Evolutionary conservation across 2,329 filamentous ascomycete genomes (phyloP).

Genomic region (Colletotrichum caudatum): DNA sequence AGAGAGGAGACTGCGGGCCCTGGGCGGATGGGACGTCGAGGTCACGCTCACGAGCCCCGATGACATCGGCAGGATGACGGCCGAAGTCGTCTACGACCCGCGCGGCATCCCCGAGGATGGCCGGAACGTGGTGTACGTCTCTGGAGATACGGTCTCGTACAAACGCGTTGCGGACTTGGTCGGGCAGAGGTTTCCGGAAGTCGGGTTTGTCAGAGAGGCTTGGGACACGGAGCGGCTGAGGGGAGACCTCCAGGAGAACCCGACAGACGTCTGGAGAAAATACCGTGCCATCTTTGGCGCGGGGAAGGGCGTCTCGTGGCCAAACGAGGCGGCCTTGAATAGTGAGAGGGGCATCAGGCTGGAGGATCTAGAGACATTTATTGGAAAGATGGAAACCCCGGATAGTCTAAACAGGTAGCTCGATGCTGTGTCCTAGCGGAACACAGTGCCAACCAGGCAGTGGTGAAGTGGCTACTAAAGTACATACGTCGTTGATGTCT

Average conservation of each 20-base stretch:
- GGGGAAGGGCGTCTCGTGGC: slow-evolving; percentile 71
- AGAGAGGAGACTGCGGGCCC: slow-evolving; percentile 58
- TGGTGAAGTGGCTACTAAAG: background rate
- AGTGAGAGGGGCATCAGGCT: slow-evolving; percentile 58
- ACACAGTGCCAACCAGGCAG: slow-evolving; percentile 9
- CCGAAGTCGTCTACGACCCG: slow-evolving; percentile 64
- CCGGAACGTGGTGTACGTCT: slow-evolving; percentile 63
- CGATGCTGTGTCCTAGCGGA: too few species aligned
- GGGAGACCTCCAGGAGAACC: slow-evolving; percentile 59
- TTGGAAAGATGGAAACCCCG: slow-evolving; percentile 39
- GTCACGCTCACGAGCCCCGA: slow-evolving; percentile 72
- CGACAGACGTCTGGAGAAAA: slow-evolving; percentile 64
- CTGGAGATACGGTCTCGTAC: slow-evolving; percentile 74
- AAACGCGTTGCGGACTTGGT: slow-evolving; percentile 64
- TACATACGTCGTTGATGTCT: background rate
- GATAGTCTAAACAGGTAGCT: background rate
- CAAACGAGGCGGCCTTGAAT: slow-evolving; percentile 66
- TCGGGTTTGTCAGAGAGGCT: slow-evolving; percentile 59
- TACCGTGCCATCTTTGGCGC: slow-evolving; percentile 72
- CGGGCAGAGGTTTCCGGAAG: slow-evolving; percentile 54
- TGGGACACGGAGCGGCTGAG: slow-evolving; percentile 61
- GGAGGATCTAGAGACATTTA: slow-evolving; percentile 56
- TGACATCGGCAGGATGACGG: slow-evolving; percentile 73
- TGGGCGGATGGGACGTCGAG: slow-evolving; percentile 71
- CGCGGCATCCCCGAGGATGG: slow-evolving; percentile 48